Evolutionary conservation across 441 rosid species (phyloP), one percentile per base, ranked within the genome.

Genomic region (Erodium texanum): DNA sequence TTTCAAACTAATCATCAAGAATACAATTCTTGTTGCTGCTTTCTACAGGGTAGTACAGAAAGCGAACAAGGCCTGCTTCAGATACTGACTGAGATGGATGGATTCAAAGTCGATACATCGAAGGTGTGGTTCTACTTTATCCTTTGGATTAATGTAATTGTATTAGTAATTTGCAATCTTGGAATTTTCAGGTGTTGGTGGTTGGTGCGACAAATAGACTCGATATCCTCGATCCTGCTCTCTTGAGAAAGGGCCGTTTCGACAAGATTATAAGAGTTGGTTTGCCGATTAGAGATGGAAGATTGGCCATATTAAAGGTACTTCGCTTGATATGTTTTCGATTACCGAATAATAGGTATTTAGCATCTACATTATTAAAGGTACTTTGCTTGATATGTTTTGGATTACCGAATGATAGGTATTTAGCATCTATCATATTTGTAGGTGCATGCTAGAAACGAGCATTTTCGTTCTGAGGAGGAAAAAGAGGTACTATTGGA

Each of bases 31-130:
- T 74, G 69, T 66, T 24, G 59, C 68, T 76, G 20, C 64, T 72
- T 48, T 75, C 45, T 73, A 67, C 70, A 94, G 99, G 97, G 99
- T 80, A 97, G 99, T 75, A 96, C 99, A 24, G 99, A 94, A 77
- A 83, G 97, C 81, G 99, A 94, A 75, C 99, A 94, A 77, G 99
- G 99, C 62, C 81, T 94, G 68, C 99, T 94, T 83, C 99, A 94
- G 83, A 88, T 94, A 81, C 78, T 94, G 73, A 91, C 97, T 5
- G 97, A 94, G 84, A 83, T 94, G 96, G 99, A 94, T 83, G 97
- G 99, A 76, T 94, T 94, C 72, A 89, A 87, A 85, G 96, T 86
- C 72, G 83, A 86, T 43, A 89, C 96, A 68, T 86, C 97, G 61
- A 96, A 94, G 86, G 99, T 91, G 73, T 76, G 76, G 70, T 69